Evolutionary conservation across 345 rosid genomes (phyloP), one percentile per base, ranked within the genome.

Genomic region (Salix caprea): DNA sequence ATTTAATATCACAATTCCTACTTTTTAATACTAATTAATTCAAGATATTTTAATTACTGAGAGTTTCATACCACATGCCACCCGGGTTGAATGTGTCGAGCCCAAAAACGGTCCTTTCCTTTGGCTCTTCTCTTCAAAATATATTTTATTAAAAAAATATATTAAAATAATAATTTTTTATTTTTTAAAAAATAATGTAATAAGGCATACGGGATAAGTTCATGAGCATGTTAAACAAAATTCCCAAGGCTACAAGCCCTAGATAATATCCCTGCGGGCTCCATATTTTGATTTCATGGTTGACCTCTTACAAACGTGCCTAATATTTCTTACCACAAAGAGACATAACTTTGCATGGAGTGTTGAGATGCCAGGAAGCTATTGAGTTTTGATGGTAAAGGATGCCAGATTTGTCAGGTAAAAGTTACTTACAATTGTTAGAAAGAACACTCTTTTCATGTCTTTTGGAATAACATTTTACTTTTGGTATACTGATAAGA

Each of bases 401-500:
- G 19, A 21, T 56, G 10, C 32, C 32, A 72, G 12, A 6, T 34
- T 72, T 72, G 32, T 58, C 65, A 56, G 15, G 37, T 13, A n/a
- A 56, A 21, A 58, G 75, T 72, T n/a, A 23, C n/a, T 34, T 34
- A 9, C 66, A 56, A 72, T 72, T 56, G 56, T 72, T 54, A 72
- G 66, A 56, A 56, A 34, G 19, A 72, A 56, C n/a, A n/a, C 32
- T n/a, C 60, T 54, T 30, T 71, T 56, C 15, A 69, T 69, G 64
- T 23, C 75, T 19, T 58, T 26, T 30, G 36, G 6, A 34, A 34
- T 0, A 34, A 4, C 6, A 34, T 4, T 34, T 34, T 4, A 34
- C 32, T 2, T 30, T 28, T 2, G 2, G 0, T 1, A 2, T 1
- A 0, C 30, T 1, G 30, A 1, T 1, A 28, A 1, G 0, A 28